These are phyloP conservation scores for Dendrocalamus latiflorus DNA, from an alignment of 202 grass and related monocot genomes.

Conservation along the genomic window DNA sequence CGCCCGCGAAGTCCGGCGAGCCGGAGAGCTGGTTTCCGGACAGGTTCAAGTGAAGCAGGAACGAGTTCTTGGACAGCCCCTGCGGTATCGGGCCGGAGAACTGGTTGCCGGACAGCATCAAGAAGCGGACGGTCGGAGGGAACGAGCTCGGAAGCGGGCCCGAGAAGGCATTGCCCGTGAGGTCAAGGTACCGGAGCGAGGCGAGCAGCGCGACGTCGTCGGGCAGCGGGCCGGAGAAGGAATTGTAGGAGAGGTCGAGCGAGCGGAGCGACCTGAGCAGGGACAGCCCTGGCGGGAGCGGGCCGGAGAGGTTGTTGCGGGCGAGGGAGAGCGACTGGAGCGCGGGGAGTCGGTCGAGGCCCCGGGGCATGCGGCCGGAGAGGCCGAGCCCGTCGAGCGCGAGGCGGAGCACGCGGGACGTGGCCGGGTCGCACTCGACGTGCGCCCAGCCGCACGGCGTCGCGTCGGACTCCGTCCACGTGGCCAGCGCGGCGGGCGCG, in stretches of 20 bases:
- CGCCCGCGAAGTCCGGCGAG: constrained; percentile 44
- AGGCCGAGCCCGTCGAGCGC: constrained; percentile 54
- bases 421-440: constrained; percentile 82
- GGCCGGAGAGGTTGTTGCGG: constrained; percentile 78
- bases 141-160: constrained; percentile 41
- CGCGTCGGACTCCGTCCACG: constrained; percentile 76
- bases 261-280: constrained; percentile 57
- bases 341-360: constrained; percentile 65
- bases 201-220: constrained; percentile 44
- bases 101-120: constrained; percentile 57
- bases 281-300: constrained; percentile 57
- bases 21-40: constrained; percentile 75
- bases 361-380: constrained; percentile 63
- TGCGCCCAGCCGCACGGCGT: constrained; percentile 70
- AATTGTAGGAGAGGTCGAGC: constrained; percentile 77
- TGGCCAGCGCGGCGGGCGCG: constrained; percentile 45
- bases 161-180: constrained; percentile 69
- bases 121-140: constrained; percentile 60
- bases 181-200: constrained; percentile 58
- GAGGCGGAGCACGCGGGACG: constrained; percentile 69
- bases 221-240: constrained; percentile 73
- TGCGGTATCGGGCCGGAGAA: constrained; percentile 59
- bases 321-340: constrained; percentile 65
- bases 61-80: constrained; percentile 29
- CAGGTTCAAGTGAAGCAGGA: constrained; percentile 79